Conservation (phyloP, 2,329 filamentous ascomycete species). For the Sporothrix phasma region DNA sequence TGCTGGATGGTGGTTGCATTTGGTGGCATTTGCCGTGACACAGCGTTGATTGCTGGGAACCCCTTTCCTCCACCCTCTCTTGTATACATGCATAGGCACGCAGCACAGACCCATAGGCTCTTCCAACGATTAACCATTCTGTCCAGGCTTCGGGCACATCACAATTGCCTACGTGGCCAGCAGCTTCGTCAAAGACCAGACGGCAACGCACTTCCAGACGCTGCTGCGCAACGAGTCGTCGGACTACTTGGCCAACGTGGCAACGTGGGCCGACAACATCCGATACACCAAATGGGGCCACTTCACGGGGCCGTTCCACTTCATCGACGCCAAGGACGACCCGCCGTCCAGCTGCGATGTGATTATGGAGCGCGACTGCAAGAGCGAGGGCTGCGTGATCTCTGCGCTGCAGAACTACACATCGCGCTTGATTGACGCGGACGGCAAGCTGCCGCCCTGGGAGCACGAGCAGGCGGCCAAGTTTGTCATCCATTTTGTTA, state of each 20-base stretch:
- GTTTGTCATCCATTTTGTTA: constrained; percentile 59
- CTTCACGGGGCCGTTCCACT: constrained; percentile 55
- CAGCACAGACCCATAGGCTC: neutral
- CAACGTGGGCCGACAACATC: constrained; percentile 58
- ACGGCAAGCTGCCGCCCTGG: constrained; percentile 29
- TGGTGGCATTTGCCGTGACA: neutral
- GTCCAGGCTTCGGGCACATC: constrained; percentile 52
- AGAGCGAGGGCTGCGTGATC: constrained; percentile 51
- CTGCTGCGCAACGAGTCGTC: constrained; percentile 44
- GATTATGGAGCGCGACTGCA: constrained; percentile 51
- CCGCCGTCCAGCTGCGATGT: constrained; percentile 50
- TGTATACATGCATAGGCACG: neutral
- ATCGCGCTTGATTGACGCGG: constrained; percentile 38
- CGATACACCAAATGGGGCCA: constrained; percentile 54
- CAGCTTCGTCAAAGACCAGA: constrained; percentile 48
- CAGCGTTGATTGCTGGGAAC: neutral
- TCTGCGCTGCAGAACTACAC: constrained; percentile 52
- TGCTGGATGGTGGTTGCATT: neutral
- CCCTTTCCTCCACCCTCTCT: too few species aligned
- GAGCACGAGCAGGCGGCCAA: constrained; percentile 51
- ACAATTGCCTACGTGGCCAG: constrained; percentile 54
- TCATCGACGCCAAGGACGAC: constrained; percentile 57
- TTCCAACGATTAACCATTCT: neutral
- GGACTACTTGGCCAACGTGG: constrained; percentile 52
- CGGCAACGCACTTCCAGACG: constrained; percentile 45